Evolutionary conservation across 495 filamentous ascomycete species (phyloP), one percentile per base, ranked within the genome.

Genomic region (Glonium stellatum): DNA sequence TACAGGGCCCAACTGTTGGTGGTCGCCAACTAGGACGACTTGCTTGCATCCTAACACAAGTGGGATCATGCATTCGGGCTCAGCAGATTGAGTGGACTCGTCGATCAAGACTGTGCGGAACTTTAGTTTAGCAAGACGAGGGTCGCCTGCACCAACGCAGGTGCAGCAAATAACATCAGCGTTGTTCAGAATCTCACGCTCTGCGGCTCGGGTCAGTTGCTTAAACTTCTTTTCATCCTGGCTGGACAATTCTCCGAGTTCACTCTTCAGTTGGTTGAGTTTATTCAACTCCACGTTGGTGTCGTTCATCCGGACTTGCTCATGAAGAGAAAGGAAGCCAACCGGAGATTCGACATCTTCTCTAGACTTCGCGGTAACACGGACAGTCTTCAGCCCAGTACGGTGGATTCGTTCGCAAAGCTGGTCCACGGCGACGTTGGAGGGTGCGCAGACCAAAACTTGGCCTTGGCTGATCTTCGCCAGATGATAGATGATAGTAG

Each of bases 101-200:
- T 99, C 93, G 67, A 99, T 97, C 46, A 99, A 77, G 25, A 97
- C 93, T 49, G 95, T 99, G 44, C 93, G 85, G 80, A 99, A 99
- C 70, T 97, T 96, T 77, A 96, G 87, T 74, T 97, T 96, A 23
- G 92, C 80, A 39, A 99, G 82, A 64, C 93, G 87, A 59, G 93
- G 93, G 73, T 99, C 93, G 62, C 93, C 93, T 39, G 93, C 93
- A 72, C 93, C 93, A 71, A 99, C 93, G 67, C 93, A 99, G 61
- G 93, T 99, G 75, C 95, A 97, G 78, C 93, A 99, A 59, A 99
- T 96, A 51, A 99, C 95, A 76, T 99, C 93, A 1, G 93, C 93
- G 55, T 95, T 96, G 73, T 77, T 90, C 61, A 99, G 76, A 55
- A 99, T 97, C 70, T 99, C 93, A 11, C 93, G 87, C 75, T 99